Evolutionary conservation across 352 stramenopile species (phyloP), one percentile per base, ranked within the genome.

Genomic region (Phytophthora sansomeana): DNA sequence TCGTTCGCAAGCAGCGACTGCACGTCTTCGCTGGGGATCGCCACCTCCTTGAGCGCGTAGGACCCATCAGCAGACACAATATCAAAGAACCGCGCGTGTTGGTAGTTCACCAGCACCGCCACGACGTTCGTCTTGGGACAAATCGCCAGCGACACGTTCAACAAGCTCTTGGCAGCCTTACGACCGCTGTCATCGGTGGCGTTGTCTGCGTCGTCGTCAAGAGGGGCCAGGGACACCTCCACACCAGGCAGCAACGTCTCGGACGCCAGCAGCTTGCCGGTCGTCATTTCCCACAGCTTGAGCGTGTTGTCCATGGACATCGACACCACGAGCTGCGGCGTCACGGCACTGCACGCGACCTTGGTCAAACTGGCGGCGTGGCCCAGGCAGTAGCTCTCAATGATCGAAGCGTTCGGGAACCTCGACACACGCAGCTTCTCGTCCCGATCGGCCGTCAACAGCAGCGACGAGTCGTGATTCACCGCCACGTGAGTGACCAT

Each of bases 391-490:
- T 94, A 96, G 68, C 76, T 91, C 58, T 93, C 80, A 35, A 96
- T 78, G 58, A 95, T 77, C 16, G 80, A 44, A 36, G 85, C 86
- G 21, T 74, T 81, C 5, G 88, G 88, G 54, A 96, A 96, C 47
- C 80, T 72, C 28, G 88, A 94, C 8, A 96, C 80, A n/a, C 88
- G 85, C 42, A 96, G 66, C 70, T 96, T 95, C 52, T 96, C 88
- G 55, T 96, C 87, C 26, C 88, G 83, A 53, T 96, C 88, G 1
- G 82, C 88, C 13, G 86, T 91, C 14, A 96, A 68, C 24, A 96
- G 64, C 58, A 91, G 59, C 47, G 63, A 71, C 50, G 74, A 83
- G 57, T 91, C 69, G 48, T 56, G 55, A 38, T 79, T 89, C 16
- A 89, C 61, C 9, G 77, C 75, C 58, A 96, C 69, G 69, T 89